Conservation (phyloP, 1,284 basidiomycete genomes). For the Athelia psychrophila region DNA sequence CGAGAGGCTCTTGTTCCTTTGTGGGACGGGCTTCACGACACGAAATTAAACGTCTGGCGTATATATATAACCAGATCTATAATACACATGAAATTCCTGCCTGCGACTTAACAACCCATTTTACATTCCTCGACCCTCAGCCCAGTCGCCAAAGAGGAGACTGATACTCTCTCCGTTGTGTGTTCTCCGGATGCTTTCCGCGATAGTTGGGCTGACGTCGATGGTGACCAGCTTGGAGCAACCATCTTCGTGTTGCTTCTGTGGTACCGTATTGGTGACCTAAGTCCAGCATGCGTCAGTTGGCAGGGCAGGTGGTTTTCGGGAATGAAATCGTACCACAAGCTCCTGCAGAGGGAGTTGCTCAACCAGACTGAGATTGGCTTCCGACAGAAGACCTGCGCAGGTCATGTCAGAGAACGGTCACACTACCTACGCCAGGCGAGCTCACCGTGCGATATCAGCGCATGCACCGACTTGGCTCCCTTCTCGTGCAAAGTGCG, state of each 20-base stretch:
- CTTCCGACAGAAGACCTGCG: conserved; percentile 85
- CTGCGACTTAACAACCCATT: no score
- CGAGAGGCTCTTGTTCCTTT: no score
- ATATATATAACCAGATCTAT: no score
- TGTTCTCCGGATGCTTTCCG: conserved; percentile 94
- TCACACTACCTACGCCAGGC: conserved; percentile 5
- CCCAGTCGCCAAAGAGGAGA: conserved; percentile 78
- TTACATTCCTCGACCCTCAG: conserved; percentile 36
- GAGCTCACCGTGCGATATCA: conserved; percentile 86
- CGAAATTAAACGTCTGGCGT: conserved; percentile 21
- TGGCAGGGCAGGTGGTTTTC: conserved; percentile 1
- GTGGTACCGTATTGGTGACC: conserved; percentile 46
- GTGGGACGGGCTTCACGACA: not conserved
- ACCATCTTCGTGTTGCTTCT: conserved; percentile 39
- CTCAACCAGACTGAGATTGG: conserved; percentile 75
- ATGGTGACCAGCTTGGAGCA: conserved; percentile 72
- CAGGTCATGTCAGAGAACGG: conserved; percentile 3
- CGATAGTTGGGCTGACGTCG: conserved; percentile 89
- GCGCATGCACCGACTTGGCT: conserved; percentile 83
- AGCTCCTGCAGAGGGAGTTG: conserved; percentile 83
- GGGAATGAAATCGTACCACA: conserved; percentile 58
- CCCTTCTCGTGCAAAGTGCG: conserved; percentile 87
- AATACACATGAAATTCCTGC: no score
- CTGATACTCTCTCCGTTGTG: conserved; percentile 95
- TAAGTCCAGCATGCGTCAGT: conserved; percentile 13